A percentile compares a stretch with the other conserved stretches of the same genome.
Evolutionary conservation across 2,329 filamentous ascomycete genomes (phyloP).

Genomic region (Phaeoacremonium minimum): DNA sequence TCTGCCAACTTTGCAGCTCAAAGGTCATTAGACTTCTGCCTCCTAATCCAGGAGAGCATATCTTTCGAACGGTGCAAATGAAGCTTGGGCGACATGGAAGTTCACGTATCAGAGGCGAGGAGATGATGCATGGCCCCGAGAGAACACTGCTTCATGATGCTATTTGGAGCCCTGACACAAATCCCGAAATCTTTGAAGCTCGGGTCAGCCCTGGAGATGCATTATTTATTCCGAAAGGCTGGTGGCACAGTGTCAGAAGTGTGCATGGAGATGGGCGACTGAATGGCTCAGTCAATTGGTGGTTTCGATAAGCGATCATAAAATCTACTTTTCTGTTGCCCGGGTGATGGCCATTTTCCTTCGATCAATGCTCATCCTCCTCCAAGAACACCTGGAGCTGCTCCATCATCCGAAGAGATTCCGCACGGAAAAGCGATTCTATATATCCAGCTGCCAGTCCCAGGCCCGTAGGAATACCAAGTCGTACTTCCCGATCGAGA

Average conservation of each 20-base stretch:
- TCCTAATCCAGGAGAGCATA: conserved; percentile 55
- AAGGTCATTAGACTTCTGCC: conserved; percentile 72
- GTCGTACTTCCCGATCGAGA: background rate
- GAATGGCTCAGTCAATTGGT: conserved; percentile 64
- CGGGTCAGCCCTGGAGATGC: conserved; percentile 54
- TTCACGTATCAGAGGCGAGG: conserved; percentile 63
- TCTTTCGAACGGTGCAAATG: conserved; percentile 55
- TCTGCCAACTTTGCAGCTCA: conserved; percentile 71
- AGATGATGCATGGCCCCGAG: conserved; percentile 88
- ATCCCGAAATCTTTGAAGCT: background rate
- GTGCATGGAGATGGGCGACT: conserved; percentile 34
- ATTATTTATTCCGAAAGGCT: conserved; percentile 75
- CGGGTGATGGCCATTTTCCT: too few species aligned
- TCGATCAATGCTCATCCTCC: background rate
- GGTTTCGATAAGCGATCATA: conserved; percentile 61
- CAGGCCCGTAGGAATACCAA: background rate
- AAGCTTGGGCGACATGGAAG: conserved; percentile 31
- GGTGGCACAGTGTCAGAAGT: conserved; percentile 83
- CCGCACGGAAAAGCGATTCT: background rate
- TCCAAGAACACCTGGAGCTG: background rate
- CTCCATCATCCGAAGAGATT: background rate
- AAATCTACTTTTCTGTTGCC: too few species aligned
- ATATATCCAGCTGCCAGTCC: background rate
- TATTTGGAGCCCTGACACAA: conserved; percentile 59
- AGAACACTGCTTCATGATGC: conserved; percentile 59